Evolutionary conservation across 352 stramenopile species (phyloP).

Genomic region (Elongisporangium prolatum): DNA sequence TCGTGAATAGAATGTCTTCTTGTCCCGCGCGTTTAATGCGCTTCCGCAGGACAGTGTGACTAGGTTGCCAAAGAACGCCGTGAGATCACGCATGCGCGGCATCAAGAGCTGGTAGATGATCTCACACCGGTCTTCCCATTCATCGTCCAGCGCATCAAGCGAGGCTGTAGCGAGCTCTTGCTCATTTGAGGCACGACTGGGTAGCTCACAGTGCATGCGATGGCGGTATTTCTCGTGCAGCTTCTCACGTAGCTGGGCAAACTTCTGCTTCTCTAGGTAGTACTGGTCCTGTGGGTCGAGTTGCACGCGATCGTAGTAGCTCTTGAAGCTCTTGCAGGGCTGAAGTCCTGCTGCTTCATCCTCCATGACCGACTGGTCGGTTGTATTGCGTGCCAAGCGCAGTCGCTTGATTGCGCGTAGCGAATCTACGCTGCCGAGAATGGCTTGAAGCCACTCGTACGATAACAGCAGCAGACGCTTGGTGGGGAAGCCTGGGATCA

Average conservation of each 20-base stretch:
- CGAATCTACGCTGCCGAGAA: slow-evolving; percentile 48
- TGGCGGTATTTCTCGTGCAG: slow-evolving; percentile 80
- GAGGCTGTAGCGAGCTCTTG: slow-evolving; percentile 35
- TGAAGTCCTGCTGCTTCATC: slow-evolving; percentile 43
- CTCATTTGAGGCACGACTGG: slow-evolving; percentile 34
- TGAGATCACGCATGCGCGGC: slow-evolving; percentile 67
- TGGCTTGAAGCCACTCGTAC: slow-evolving; percentile 57
- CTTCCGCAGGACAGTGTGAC: slow-evolving; percentile 62
- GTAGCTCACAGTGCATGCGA: slow-evolving; percentile 53
- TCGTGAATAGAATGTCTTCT: slow-evolving; percentile 76
- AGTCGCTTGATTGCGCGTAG: slow-evolving; percentile 51
- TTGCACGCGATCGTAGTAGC: slow-evolving; percentile 39
- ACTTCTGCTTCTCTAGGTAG: slow-evolving; percentile 70
- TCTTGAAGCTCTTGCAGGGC: slow-evolving; percentile 69
- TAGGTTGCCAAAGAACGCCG: slow-evolving; percentile 58
- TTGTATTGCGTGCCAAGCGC: slow-evolving; percentile 33
- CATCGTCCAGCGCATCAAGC: slow-evolving; percentile 53
- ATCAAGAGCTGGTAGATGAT: slow-evolving; percentile 67
- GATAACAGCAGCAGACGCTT: slow-evolving; percentile 74
- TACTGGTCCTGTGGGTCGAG: slow-evolving; percentile 64
- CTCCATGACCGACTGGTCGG: slow-evolving; percentile 37
- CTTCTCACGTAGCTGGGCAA: slow-evolving; percentile 45
- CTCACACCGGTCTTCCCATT: slow-evolving; percentile 70
- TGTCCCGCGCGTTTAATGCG: slow-evolving; percentile 66
- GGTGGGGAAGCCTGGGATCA: slow-evolving; percentile 70